Base-by-base conservation (phyloP, 768 basidiomycete genomes). In the Trametes gibbosa region DNA sequence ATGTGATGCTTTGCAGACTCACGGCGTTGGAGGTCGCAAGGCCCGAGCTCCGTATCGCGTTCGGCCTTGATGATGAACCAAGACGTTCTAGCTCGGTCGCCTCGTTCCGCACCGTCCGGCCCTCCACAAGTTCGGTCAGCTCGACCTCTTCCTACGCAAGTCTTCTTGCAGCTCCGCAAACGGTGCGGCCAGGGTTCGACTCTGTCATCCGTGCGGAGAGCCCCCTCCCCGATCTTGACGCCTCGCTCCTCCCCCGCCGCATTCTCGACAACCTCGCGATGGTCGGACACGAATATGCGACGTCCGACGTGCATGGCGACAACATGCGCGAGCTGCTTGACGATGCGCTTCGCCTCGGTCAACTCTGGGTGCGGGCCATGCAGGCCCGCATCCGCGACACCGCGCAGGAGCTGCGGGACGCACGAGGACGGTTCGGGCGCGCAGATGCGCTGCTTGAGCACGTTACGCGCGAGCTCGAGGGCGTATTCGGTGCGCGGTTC, bases 11-110 rank as follows among this genome's bases (percentile, higher is more conserved):
- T 32, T 25, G 41, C 58, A 87, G 85, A 24, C 72, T 90, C 34
- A 90, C 87, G 8, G 80, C 89, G 16, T 64, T 83, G 35, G 86
- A 90, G 58, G 82, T 90, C 9, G 83, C 82, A 24, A 83, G 82
- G 69, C 82, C 85, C 10, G 84, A 89, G 61, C 86, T 87, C 58
- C 80, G 82, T n/a, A 65, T 67, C 17, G 84, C 81, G 2, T 90
- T 90, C 68, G 82, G 80, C 39, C 66, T 75, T n/a, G 78, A 81
- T 23, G 71, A 73, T 5, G 80, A 81, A 49, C 70, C 68, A 37
- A 62, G 75, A n/a, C 80, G 84, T 17, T 74, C 82, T 8, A 73
- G 72, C 37, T 86, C 84, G 9, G 79, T 81, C 27, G 70, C 82
- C 32, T 87, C 84, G 9, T 77, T 75, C 58, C 78, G 76, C 50